These are phyloP conservation scores for Nakazawaea peltata DNA, from an alignment of 805 yeast species.

Conservation along the genomic window DNA sequence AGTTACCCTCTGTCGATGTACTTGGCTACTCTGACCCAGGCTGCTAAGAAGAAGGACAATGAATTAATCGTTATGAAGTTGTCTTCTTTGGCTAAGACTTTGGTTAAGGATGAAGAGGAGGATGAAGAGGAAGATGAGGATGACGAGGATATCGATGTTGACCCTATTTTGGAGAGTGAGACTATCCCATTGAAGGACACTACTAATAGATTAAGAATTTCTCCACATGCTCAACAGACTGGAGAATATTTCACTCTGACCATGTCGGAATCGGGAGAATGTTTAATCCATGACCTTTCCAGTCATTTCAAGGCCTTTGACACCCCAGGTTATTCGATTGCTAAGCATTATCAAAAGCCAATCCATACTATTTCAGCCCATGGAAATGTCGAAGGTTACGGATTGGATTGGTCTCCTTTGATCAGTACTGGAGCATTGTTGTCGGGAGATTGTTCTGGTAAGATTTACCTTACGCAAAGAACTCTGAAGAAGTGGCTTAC, in stretches of 20 bases:
- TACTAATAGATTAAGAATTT: slow-evolving; percentile 81
- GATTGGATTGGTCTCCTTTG: slow-evolving; percentile 93
- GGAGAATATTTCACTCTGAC: slow-evolving; percentile 85
- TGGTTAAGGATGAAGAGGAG: slow-evolving; percentile 75
- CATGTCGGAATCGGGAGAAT: slow-evolving; percentile 88
- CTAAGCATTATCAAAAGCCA: slow-evolving; percentile 74
- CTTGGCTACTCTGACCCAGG: slow-evolving; percentile 90
- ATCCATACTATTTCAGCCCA: slow-evolving; percentile 74
- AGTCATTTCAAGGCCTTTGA: slow-evolving; percentile 79
- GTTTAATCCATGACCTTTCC: slow-evolving; percentile 71
- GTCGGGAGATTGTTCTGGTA: slow-evolving; percentile 85
- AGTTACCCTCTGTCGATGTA: slow-evolving; percentile 82
- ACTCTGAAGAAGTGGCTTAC: slow-evolving; percentile 78
- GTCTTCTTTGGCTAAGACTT: slow-evolving; percentile 74
- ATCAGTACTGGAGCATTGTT: slow-evolving; percentile 72
- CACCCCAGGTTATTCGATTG: slow-evolving; percentile 76
- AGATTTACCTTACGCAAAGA: slow-evolving; percentile 71
- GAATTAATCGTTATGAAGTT: slow-evolving; percentile 80
- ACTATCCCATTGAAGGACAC: slow-evolving; percentile 71
- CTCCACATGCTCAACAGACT: slow-evolving; percentile 65
- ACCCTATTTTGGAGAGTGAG: slow-evolving; percentile 85
- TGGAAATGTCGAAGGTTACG: slow-evolving; percentile 96
- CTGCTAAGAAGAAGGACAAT: slow-evolving; percentile 78
- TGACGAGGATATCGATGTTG: slow-evolving; percentile 56
- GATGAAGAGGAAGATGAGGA: slow-evolving; percentile 68